Evolutionary conservation across 1,139 yeast genomes (phyloP).

Genomic region (Sugiyamaella sp.): DNA sequence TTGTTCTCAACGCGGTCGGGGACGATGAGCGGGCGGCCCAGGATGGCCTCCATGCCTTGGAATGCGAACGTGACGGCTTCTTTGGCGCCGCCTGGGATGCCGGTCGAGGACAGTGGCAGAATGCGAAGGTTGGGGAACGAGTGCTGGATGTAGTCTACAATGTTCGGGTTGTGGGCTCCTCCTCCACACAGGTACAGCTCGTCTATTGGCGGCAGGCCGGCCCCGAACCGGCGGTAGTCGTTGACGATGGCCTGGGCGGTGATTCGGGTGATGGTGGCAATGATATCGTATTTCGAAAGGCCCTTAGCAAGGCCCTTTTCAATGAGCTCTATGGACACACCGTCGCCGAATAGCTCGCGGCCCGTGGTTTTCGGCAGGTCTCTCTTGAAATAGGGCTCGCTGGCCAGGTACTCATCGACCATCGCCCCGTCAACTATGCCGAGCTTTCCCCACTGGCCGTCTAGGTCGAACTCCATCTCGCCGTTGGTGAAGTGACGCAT

Average conservation of each 20-base stretch:
- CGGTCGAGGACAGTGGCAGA: constrained; percentile 23
- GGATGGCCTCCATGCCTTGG: constrained; percentile 31
- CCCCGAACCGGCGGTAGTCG: constrained; percentile 25
- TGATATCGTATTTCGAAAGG: constrained; percentile 26
- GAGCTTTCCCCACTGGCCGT: constrained; percentile 29
- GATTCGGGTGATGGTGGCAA: constrained; percentile 31
- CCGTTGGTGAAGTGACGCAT: constrained; percentile 29
- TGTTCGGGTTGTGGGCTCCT: constrained; percentile 29
- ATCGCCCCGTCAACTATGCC: constrained; percentile 27
- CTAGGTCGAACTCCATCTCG: constrained; percentile 26
- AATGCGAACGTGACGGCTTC: constrained; percentile 32
- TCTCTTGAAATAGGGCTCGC: constrained; percentile 25
- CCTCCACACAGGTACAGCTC: constrained; percentile 32
- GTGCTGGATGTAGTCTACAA: constrained; percentile 27
- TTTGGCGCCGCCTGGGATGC: constrained; percentile 28
- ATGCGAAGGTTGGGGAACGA: constrained; percentile 27
- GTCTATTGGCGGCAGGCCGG: constrained; percentile 23
- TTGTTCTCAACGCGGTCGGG: constrained; percentile 29
- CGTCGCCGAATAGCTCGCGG: constrained; percentile 30
- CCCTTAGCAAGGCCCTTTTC: constrained; percentile 24
- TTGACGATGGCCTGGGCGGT: constrained; percentile 30
- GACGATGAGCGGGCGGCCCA: constrained; percentile 29
- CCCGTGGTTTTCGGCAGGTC: constrained; percentile 31
- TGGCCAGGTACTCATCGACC: constrained; percentile 25
- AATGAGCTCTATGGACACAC: constrained; percentile 25